phyloP scores from a whole-genome alignment of 2,329 filamentous ascomycete species.

The Lasiodiplodia sp. region DNA sequence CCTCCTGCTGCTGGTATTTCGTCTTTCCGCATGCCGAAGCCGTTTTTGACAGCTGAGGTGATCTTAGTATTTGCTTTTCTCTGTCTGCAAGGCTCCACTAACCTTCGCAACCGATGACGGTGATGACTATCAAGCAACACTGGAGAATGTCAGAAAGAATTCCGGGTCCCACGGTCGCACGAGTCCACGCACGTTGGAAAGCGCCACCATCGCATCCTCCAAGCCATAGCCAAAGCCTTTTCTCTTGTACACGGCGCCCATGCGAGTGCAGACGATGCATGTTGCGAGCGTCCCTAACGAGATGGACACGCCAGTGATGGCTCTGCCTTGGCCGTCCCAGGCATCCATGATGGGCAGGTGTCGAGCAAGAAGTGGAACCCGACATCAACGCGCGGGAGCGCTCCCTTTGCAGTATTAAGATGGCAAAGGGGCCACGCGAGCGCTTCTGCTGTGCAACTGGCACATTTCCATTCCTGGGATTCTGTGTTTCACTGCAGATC shows the following conservation, averaged over 20 bases:
- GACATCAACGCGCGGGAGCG: background rate
- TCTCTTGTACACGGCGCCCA: slow-evolving; percentile 35
- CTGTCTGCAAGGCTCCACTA: background rate
- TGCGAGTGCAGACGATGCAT: slow-evolving; percentile 33
- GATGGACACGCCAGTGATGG: slow-evolving; percentile 38
- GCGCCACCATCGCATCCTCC: slow-evolving; percentile 38
- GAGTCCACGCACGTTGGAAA: slow-evolving; percentile 34
- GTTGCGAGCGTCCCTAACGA: slow-evolving; percentile 34
- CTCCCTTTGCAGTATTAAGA: background rate
- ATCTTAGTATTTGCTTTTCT: background rate
- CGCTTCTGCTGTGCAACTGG: slow-evolving; percentile 13
- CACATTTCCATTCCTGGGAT: background rate
- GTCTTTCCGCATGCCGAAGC: slow-evolving; percentile 35
- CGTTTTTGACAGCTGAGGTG: slow-evolving; percentile 33
- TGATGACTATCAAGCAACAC: slow-evolving; percentile 20
- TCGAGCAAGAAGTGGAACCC: background rate
- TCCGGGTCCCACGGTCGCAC: background rate
- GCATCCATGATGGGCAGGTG: slow-evolving; percentile 31
- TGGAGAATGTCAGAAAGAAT: background rate
- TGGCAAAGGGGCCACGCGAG: slow-evolving; percentile 8
- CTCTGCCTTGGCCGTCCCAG: slow-evolving; percentile 36
- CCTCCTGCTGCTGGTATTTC: slow-evolving; percentile 37
- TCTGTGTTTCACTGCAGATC: background rate
- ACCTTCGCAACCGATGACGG: slow-evolving; percentile 18
- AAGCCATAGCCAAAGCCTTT: slow-evolving; percentile 37